These are phyloP conservation scores for Calcarisporium arbuscula DNA, from an alignment of 2,329 filamentous ascomycete genomes.

Conservation along the genomic window DNA sequence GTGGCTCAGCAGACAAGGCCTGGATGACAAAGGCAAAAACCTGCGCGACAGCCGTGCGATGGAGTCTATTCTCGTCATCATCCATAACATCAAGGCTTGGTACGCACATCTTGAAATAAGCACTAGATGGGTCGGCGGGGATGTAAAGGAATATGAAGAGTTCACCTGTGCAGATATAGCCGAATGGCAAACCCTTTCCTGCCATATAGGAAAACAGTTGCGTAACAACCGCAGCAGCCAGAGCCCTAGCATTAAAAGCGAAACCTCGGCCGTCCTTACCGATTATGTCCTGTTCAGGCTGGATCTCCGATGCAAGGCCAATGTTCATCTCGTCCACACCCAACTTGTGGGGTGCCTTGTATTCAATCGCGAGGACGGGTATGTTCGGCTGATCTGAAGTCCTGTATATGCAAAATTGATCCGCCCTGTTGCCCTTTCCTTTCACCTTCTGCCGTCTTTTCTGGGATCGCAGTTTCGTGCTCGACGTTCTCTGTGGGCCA, in stretches of 20 bases:
- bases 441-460: too few relatives aligned
- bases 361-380: constrained; percentile 26
- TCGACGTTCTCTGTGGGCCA: neutral
- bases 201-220: constrained; percentile 35
- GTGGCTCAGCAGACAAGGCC: constrained; percentile 22
- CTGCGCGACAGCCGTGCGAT: constrained; percentile 30
- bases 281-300: constrained; percentile 24
- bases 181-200: constrained; percentile 25
- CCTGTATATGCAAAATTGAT: constrained; percentile 23
- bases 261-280: constrained; percentile 23
- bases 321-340: constrained; percentile 22
- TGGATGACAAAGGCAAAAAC: constrained; percentile 31
- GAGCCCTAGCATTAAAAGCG: constrained; percentile 19
- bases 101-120: constrained; percentile 26
- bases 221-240: constrained; percentile 29
- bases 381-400: constrained; percentile 7
- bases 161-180: constrained; percentile 28
- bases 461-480: neutral
- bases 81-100: constrained; percentile 26
- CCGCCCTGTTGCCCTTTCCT: constrained; percentile 22
- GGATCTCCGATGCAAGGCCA: constrained; percentile 26
- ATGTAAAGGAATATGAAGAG: constrained; percentile 29
- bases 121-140: constrained; percentile 21
- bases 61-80: constrained; percentile 24
- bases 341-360: constrained; percentile 32